Evolutionary conservation across 176 grass and related monocot genomes (phyloP).

Genomic region (Carex cristatella): DNA sequence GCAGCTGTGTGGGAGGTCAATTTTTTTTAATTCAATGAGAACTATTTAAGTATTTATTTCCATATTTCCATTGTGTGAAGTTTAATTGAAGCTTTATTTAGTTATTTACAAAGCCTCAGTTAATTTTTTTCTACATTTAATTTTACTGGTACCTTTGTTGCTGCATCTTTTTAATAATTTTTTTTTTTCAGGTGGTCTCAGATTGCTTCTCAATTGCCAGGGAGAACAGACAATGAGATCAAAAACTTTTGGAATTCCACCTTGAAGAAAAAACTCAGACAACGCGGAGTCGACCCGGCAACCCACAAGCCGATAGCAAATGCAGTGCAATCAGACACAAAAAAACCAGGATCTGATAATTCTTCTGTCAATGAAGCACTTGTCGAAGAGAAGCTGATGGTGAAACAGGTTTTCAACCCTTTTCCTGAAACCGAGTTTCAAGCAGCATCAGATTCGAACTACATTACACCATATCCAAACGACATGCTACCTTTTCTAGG

Average conservation of each 20-base stretch:
- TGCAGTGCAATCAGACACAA: not conserved
- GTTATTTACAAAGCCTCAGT: not conserved
- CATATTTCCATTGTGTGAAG: not conserved
- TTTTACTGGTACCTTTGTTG: not conserved
- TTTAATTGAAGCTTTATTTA: not conserved
- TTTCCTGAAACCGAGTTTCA: conserved; percentile 57
- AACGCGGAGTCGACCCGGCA: conserved; percentile 66
- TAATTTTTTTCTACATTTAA: not conserved
- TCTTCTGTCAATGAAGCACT: not conserved
- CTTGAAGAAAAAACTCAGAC: conserved; percentile 86
- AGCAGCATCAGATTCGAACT: conserved; percentile 25
- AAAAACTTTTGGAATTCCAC: conserved; percentile 93
- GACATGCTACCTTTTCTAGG: conserved; percentile 12
- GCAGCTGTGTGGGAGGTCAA: not conserved
- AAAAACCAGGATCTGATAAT: not conserved
- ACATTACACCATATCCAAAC: not conserved
- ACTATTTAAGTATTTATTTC: not conserved
- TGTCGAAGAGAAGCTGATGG: conserved; percentile 4
- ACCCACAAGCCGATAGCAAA: conserved; percentile 55
- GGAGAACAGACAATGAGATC: conserved; percentile 89
- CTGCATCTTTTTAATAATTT: not conserved
- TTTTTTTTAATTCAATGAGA: not conserved
- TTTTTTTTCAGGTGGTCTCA: conserved; percentile 65
- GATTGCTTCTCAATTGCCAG: conserved; percentile 74
- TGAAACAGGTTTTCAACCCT: conserved; percentile 49